A percentile compares a stretch with the other conserved stretches of the same genome.
phyloP scores from a whole-genome alignment of 306 rosid genomes.

The Rosa multiflora region DNA sequence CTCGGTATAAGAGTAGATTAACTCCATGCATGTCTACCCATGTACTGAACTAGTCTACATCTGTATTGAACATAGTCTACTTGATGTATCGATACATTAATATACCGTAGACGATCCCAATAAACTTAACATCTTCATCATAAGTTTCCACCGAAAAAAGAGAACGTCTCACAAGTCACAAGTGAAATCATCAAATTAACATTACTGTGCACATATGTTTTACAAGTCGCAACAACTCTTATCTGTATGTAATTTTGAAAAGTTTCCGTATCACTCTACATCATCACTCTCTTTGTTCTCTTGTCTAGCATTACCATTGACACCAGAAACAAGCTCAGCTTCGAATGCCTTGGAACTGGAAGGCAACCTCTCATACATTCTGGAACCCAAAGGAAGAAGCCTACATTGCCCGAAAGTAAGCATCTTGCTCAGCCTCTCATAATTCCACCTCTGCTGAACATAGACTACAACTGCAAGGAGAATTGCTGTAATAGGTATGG shows the following conservation, averaged over 20 bases:
- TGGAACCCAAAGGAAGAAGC: constrained; percentile 60
- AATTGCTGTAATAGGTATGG: constrained; percentile 64
- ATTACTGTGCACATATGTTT: constrained; percentile 26
- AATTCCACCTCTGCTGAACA: constrained; percentile 71
- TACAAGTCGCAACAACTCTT: constrained; percentile 8
- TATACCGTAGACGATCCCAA: too few relatives aligned
- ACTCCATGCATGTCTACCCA: too few relatives aligned
- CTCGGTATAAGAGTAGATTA: too few relatives aligned
- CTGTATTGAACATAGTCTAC: too few relatives aligned
- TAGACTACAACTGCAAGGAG: constrained; percentile 58
- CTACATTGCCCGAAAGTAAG: constrained; percentile 47
- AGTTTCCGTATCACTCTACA: constrained; percentile 39
- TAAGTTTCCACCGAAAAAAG: neutral
- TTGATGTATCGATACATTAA: too few relatives aligned
- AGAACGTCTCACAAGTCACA: neutral
- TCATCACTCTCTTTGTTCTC: constrained; percentile 46
- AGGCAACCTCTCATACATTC: constrained; percentile 70
- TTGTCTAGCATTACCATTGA: constrained; percentile 33
- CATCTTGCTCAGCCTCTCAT: constrained; percentile 60
- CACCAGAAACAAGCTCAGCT: constrained; percentile 70
- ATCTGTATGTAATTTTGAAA: constrained; percentile 23
- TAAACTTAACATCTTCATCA: too few relatives aligned
- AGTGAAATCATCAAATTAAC: constrained; percentile 9
- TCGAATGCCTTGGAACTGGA: constrained; percentile 60
- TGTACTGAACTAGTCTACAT: too few relatives aligned